Base-by-base conservation (phyloP, 306 rosid genomes). In the Cucurbita moschata region DNA sequence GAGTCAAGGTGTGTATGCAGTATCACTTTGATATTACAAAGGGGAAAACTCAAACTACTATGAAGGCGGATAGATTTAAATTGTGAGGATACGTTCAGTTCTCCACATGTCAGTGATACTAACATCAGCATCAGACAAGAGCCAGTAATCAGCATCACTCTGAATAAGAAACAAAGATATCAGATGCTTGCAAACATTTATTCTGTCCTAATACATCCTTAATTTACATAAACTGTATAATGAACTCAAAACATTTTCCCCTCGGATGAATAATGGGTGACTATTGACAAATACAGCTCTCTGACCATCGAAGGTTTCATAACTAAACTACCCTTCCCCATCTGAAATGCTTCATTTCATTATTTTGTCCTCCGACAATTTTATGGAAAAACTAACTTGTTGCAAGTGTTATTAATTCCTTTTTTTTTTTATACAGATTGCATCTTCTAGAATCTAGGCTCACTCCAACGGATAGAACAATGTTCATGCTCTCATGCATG, bases 131-230 rank as follows among this genome's bases (percentile, higher is more conserved):
- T 90, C 94, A 14, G 98, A 88, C 77, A 90, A 85, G 72, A 94
- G 97, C 98, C 97, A 94, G 87, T 90, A 94, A 81, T 94, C 98
- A 44, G 97, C 91, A 72, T 90, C 92, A 62, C 87, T 84, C 98
- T 94, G 89, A 49, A 74, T 51, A 56, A 67, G 46, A 81, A 66
- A 60, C 47, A 75, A 74, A 40, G 26, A 59, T 3, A 59, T 14
- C 12, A 59, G 35, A 51, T 4, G 47, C 46, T 43, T 46, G 4
- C 49, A 38, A 56, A 74, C 54, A 14, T 3, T 4, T 2, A 30
- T 30, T 30, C 35, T 30, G 35, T 30, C 4, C 35, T 30, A 30
- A 30, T 30, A 26, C 43, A 69, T 49, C 11, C 43, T 49, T 49
- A 47, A 26, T 49, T 69, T 47, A 66, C 44, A 44, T 66, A 5